Evolutionary conservation across 2,329 filamentous ascomycete genomes (phyloP).

Genomic region (Apiospora marii): DNA sequence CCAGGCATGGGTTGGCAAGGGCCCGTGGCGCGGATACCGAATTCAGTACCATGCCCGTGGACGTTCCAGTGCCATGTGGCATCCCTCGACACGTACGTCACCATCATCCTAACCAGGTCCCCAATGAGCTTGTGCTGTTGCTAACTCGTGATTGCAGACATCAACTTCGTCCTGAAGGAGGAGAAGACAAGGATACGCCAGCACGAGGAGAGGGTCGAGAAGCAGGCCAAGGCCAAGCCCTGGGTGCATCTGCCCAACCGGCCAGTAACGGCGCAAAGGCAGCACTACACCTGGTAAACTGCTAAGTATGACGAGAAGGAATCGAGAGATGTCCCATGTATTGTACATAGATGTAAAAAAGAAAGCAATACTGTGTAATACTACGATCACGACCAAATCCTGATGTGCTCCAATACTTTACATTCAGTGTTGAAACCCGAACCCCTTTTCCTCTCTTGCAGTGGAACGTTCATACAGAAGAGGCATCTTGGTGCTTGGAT

Average conservation of each 20-base stretch:
- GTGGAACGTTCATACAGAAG: too few relatives aligned
- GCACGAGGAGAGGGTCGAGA: slow-evolving; percentile 78
- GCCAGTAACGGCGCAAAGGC: slow-evolving; percentile 82
- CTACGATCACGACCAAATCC: slow-evolving; percentile 2
- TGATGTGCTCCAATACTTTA: too few relatives aligned
- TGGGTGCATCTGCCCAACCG: slow-evolving; percentile 92
- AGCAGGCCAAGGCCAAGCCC: slow-evolving; percentile 76
- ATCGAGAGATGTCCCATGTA: slow-evolving; percentile 1
- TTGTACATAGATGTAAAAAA: slow-evolving; percentile 26
- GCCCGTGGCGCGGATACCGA: slow-evolving; percentile 63
- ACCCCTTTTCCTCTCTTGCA: background rate
- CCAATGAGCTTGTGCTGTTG: slow-evolving; percentile 22
- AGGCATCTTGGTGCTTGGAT: too few relatives aligned
- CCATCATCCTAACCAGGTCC: slow-evolving; percentile 25
- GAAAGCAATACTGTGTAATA: slow-evolving; percentile 9
- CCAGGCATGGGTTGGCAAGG: slow-evolving; percentile 90
- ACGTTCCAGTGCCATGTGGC: slow-evolving; percentile 70
- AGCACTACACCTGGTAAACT: slow-evolving; percentile 87
- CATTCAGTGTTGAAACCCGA: background rate
- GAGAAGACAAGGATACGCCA: slow-evolving; percentile 88
- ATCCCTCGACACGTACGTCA: slow-evolving; percentile 77
- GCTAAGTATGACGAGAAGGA: background rate
- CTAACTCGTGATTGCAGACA: slow-evolving; percentile 56
- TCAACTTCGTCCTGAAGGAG: slow-evolving; percentile 88
- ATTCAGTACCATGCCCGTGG: slow-evolving; percentile 81